Conservation (phyloP, 768 basidiomycete genomes). For the Boletus pseudo-olivaceus region DNA sequence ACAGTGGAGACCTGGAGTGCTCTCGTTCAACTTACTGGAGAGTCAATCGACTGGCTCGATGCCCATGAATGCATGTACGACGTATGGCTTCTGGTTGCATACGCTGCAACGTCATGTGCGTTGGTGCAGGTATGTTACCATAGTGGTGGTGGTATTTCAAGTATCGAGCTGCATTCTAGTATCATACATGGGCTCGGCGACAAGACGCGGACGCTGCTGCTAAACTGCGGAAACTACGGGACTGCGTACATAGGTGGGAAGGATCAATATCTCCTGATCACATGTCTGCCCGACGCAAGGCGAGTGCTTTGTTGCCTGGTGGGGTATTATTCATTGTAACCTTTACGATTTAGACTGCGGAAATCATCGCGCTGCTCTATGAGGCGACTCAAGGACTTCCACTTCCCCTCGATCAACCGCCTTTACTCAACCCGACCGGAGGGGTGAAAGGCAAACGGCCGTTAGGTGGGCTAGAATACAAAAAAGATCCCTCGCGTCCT, state of each 20-base stretch:
- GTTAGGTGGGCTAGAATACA: conserved; percentile 58
- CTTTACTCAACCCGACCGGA: conserved; percentile 77
- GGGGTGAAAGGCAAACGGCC: conserved; percentile 58
- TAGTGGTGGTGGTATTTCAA: background rate
- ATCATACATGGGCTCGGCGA: conserved; percentile 89
- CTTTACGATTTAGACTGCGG: conserved; percentile 60
- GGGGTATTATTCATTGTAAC: background rate
- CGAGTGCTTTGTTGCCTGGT: conserved; percentile 24
- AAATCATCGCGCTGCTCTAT: conserved; percentile 88
- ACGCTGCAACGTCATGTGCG: conserved; percentile 84
- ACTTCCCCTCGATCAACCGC: conserved; percentile 50
- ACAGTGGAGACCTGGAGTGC: conserved; percentile 77
- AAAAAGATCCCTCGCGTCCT: conserved; percentile 74
- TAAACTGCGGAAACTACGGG: conserved; percentile 75
- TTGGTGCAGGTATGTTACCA: conserved; percentile 71
- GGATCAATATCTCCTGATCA: conserved; percentile 84
- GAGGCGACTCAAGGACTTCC: conserved; percentile 85
- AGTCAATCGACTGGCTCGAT: conserved; percentile 89
- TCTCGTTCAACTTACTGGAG: conserved; percentile 68
- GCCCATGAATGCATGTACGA: conserved; percentile 78
- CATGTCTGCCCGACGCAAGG: conserved; percentile 93
- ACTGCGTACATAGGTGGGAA: conserved; percentile 88
- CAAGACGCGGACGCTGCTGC: conserved; percentile 71
- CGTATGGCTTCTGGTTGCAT: conserved; percentile 82
- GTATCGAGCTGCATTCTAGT: conserved; percentile 44